phyloP scores from a whole-genome alignment of 805 yeast genomes.

The Dipodascopsis tothii region DNA sequence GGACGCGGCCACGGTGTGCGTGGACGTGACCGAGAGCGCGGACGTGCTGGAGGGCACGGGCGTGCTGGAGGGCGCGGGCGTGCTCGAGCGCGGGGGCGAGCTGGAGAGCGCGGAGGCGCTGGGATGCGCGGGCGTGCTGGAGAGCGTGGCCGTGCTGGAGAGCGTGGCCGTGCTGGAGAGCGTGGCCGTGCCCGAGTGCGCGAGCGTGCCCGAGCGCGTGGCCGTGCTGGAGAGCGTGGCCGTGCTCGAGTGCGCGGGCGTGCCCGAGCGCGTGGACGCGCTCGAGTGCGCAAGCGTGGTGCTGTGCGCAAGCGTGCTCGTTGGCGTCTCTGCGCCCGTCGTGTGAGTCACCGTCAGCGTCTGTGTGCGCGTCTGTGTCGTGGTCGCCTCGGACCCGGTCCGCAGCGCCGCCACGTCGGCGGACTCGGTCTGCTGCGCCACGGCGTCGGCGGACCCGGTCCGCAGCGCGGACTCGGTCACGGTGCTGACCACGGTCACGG shows the following conservation, averaged over 20 bases:
- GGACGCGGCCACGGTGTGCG: slow-evolving; percentile 1
- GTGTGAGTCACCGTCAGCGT: too few species aligned
- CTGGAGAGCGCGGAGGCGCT: not conserved
- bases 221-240: slow-evolving; percentile 1
- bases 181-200: slow-evolving; percentile 1
- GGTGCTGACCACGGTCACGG: not conserved
- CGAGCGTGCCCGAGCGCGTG: not conserved
- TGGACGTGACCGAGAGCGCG: slow-evolving; percentile 1
- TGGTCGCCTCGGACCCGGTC: too few species aligned
- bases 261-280: not conserved
- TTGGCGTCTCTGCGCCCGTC: not conserved
- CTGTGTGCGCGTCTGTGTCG: too few species aligned
- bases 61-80: slow-evolving; percentile 1
- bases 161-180: slow-evolving; percentile 1
- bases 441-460: slow-evolving; percentile 1
- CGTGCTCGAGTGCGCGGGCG: slow-evolving; percentile 1
- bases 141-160: not conserved
- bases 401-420: too few species aligned
- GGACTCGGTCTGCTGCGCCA: slow-evolving; percentile 5
- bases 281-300: slow-evolving; percentile 1
- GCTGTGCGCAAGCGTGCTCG: not conserved
- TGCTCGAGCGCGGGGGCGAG: slow-evolving; percentile 1
- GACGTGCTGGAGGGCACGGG: not conserved
- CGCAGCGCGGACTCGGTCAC: not conserved
- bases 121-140: not conserved